Conservation (phyloP, 352 stramenopile genomes). For the Phytopythium kandeliae region DNA sequence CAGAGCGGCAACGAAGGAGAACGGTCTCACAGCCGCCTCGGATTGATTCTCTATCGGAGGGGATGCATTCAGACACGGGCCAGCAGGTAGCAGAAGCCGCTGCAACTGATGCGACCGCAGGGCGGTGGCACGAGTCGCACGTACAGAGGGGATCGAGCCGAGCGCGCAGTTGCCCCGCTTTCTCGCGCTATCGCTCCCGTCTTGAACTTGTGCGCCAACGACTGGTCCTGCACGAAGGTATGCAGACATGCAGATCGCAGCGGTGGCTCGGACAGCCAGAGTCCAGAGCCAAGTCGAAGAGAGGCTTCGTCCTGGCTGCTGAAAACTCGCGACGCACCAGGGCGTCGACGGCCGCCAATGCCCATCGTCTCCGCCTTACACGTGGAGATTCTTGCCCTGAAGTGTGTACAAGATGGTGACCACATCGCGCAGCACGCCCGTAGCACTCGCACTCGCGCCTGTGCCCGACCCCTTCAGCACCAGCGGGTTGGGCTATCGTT, state of each 20-base stretch:
- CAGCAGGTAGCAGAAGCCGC: neutral
- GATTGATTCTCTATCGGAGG: too few relatives aligned
- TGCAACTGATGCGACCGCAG: constrained; percentile 1
- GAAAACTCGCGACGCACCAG: too few relatives aligned
- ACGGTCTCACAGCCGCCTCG: too few relatives aligned
- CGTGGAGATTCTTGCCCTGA: constrained; percentile 42
- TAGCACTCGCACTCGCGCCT: constrained; percentile 53
- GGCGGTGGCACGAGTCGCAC: neutral
- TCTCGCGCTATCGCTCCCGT: neutral
- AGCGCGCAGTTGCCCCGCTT: neutral
- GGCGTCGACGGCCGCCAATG: neutral
- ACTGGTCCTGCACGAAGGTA: neutral
- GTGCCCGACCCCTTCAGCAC: constrained; percentile 68
- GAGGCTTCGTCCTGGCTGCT: too few relatives aligned
- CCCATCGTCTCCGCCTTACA: constrained; percentile 5
- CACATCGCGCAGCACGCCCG: constrained; percentile 67
- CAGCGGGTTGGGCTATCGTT: constrained; percentile 41
- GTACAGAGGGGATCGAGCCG: neutral
- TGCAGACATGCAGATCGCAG: neutral
- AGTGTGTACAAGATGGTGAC: constrained; percentile 70
- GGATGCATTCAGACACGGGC: neutral
- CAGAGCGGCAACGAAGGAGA: too few relatives aligned
- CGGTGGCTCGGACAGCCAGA: too few relatives aligned
- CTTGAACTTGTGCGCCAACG: neutral
- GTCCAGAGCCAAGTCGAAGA: too few relatives aligned